Evolutionary conservation across 192 early-diverging fungal species (phyloP), one percentile per base, ranked within the genome.

Genomic region (Backusella morwellensis): DNA sequence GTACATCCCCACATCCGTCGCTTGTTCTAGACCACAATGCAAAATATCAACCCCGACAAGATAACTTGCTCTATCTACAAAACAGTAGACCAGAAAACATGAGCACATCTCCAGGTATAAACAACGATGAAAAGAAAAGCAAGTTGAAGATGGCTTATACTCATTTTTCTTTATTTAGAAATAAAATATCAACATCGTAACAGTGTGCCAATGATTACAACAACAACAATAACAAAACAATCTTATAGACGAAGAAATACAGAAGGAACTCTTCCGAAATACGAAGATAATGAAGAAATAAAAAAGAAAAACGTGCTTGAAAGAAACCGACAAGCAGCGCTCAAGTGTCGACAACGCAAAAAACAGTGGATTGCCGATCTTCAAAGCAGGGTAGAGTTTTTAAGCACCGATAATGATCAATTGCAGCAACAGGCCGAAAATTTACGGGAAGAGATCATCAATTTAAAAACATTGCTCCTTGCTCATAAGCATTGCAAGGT

Each of bases 281-380:
- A 41, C 2, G 35, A 70, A 23, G 68, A 70, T 21, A 35, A 41
- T 23, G 68, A 70, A 41, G 38, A 41, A 36, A 6, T n/a, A 26
- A 70, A 23, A 23, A 41, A 70, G 35, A 70, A 41, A 42, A 70
- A 70, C 9, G 35, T 70, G 11, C n/a, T 70, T 6, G 68, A 70
- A 70, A 70, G 68, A 70, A 70, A 70, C n/a, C 68, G 68, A n/a
- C 68, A 70, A 41, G 68, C 68, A 26, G 68, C 68, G 1, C 35
- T 70, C 12, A 70, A 70, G 35, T 70, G 68, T 19, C 68, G 68
- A 36, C 68, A 70, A 23, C 68, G 68, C 35, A 70, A 70, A 41
- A 70, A 70, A 36, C 35, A 70, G 19, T 70, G 68, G 68, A 42
- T 70, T 70, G 68, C 68, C 40, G 35, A 70, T 36, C 68, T 70